A percentile compares a stretch with the other conserved stretches of the same genome.
phyloP scores from a whole-genome alignment of 2,329 filamentous ascomycete genomes.

The Gaeumannomyces sp. region DNA sequence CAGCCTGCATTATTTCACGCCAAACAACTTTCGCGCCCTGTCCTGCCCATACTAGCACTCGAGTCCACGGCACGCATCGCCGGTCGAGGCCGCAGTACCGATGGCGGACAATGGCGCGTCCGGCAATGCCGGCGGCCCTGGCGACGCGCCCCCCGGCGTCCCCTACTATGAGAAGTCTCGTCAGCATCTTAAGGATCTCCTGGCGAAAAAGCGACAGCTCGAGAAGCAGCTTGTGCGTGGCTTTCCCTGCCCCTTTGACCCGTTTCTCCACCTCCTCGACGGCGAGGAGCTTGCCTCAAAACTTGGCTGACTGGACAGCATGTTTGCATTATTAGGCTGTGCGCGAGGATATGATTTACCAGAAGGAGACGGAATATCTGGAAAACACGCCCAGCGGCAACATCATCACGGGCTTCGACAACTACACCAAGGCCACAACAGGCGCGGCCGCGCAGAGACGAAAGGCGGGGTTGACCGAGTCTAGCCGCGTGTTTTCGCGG shows the following conservation, averaged over 20 bases:
- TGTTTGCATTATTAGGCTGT: background rate
- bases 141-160: constrained; percentile 39
- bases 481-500: constrained; percentile 67
- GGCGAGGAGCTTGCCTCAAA: background rate
- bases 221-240: constrained; percentile 25
- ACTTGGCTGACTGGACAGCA: background rate
- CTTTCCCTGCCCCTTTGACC: constrained; percentile 17
- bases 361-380: constrained; percentile 80
- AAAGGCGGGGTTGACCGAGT: constrained; percentile 58
- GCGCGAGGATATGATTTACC: constrained; percentile 72
- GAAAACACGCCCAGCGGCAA: constrained; percentile 87
- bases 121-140: constrained; percentile 10
- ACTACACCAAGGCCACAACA: constrained; percentile 85
- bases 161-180: constrained; percentile 71
- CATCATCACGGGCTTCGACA: constrained; percentile 96
- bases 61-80: too few species aligned
- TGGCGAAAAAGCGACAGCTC: constrained; percentile 58
- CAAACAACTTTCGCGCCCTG: background rate
- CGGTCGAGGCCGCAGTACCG: background rate
- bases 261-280: background rate
- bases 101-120: constrained; percentile 16
- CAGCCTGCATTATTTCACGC: background rate
- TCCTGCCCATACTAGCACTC: background rate
- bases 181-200: constrained; percentile 58
- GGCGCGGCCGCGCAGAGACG: constrained; percentile 58